Evolutionary conservation across 2,329 filamentous ascomycete genomes (phyloP).

Genomic region (Claviceps pazoutovae): DNA sequence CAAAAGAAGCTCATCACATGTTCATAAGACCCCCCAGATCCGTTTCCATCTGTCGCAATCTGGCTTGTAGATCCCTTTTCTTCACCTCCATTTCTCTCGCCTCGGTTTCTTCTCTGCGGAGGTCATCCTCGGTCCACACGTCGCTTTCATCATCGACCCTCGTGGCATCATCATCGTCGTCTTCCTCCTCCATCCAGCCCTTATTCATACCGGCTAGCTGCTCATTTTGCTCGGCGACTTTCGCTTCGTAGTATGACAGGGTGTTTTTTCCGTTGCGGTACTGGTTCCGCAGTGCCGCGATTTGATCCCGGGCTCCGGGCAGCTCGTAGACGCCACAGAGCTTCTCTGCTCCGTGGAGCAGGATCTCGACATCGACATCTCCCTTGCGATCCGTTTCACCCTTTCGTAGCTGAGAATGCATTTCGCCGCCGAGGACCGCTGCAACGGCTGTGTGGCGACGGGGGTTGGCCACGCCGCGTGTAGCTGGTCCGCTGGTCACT

Average conservation of each 20-base stretch:
- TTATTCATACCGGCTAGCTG: constrained; percentile 62
- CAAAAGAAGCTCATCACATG: constrained; percentile 26
- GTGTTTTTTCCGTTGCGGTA: constrained; percentile 60
- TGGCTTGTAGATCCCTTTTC: constrained; percentile 41
- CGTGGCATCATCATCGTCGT: constrained; percentile 41
- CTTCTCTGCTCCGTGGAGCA: constrained; percentile 79
- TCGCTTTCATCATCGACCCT: constrained; percentile 34
- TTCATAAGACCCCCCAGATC: constrained; percentile 40
- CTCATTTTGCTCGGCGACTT: constrained; percentile 61
- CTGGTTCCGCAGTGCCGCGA: constrained; percentile 56
- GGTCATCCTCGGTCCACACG: constrained; percentile 52
- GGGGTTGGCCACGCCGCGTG: constrained; percentile 34
- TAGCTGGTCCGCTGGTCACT: constrained; percentile 41
- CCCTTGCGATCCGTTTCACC: constrained; percentile 39
- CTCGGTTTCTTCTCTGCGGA: constrained; percentile 55
- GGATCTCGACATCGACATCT: constrained; percentile 73
- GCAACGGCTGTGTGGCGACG: constrained; percentile 73
- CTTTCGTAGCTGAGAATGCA: constrained; percentile 64
- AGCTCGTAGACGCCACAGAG: constrained; percentile 78
- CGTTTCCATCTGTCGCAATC: constrained; percentile 39
- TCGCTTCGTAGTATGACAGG: constrained; percentile 64
- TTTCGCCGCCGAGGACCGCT: constrained; percentile 72
- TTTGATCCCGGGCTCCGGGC: constrained; percentile 63
- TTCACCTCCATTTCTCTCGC: constrained; percentile 40
- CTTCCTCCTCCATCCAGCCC: constrained; percentile 41